Base-by-base conservation (phyloP, 2,329 filamentous ascomycete species). In the Talaromyces sp. region DNA sequence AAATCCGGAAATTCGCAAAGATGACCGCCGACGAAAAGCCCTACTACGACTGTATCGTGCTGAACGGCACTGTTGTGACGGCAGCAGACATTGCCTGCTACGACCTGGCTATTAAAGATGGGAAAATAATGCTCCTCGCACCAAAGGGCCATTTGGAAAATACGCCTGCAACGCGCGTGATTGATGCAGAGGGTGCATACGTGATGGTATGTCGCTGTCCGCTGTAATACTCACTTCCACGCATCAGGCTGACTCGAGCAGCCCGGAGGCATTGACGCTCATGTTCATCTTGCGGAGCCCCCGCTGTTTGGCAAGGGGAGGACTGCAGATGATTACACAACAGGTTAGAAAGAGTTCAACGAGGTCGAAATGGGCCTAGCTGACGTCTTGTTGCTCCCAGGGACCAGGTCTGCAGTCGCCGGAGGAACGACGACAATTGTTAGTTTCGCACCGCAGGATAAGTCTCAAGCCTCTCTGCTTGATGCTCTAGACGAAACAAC, bases 361-460 rank as follows among this genome's bases (percentile, higher is more conserved):
- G 14, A n/a, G 36, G 16, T 16, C 36, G 16, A 40, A 40, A 5
- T n/a, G 6, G 14, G 8, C 14, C n/a, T 16, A 16, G 16, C 36
- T 40, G 36, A 40, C 16, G 6, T 40, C 5, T 40, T 14, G 36
- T n/a, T 40, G 36, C 16, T n/a, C 16, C 18, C 54, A 72, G 74
- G 76, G 2, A 80, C 77, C 34, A 72, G 78, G 63, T 79, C 77
- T 59, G 79, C 80, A 28, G 73, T 81, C 62, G 78, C 77, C 42
- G 79, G 80, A 53, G 80, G 80, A 33, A 82, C 79, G 28, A 83
- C 81, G 2, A 81, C 78, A 3, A 75, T 82, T 65, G 76, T 82
- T 12, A 76, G 78, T 0, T 82, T 82, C 64, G 79, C 80, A 1
- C 78, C 78, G 5, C 81, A 82, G 63, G 71, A 73, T 76, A 81